These are phyloP conservation scores for Boletus reticuloceps DNA, from an alignment of 768 basidiomycete species.

Conservation along the genomic window DNA sequence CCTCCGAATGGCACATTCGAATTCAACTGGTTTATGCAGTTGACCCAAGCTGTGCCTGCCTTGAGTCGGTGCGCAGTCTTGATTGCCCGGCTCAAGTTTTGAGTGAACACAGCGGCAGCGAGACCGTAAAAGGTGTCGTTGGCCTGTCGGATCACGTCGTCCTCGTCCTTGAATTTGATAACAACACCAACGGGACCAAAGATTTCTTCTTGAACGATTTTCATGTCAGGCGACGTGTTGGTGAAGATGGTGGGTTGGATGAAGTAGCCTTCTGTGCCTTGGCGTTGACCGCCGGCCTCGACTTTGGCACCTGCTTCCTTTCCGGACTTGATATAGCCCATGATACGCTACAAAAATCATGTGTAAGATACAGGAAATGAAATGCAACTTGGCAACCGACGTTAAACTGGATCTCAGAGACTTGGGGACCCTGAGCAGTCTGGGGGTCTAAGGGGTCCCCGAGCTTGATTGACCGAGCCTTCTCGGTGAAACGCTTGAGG, in stretches of 20 bases:
- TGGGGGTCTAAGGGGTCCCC: slow-evolving; percentile 67
- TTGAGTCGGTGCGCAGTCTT: slow-evolving; percentile 69
- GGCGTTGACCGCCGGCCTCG: slow-evolving; percentile 58
- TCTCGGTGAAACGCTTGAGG: slow-evolving; percentile 53
- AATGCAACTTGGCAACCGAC: slow-evolving; percentile 37
- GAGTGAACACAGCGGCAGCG: slow-evolving; percentile 83
- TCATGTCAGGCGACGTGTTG: slow-evolving; percentile 64
- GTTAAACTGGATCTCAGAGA: slow-evolving; percentile 71
- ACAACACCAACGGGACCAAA: slow-evolving; percentile 80
- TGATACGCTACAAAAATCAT: slow-evolving; percentile 54
- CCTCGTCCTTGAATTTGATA: slow-evolving; percentile 69
- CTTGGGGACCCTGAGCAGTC: slow-evolving; percentile 75
- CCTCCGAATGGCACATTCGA: slow-evolving; percentile 75
- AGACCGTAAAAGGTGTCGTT: slow-evolving; percentile 90
- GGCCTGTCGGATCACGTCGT: slow-evolving; percentile 66
- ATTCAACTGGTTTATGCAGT: slow-evolving; percentile 30
- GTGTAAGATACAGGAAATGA: neutral
- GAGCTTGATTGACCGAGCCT: slow-evolving; percentile 54
- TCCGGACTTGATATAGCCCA: slow-evolving; percentile 76
- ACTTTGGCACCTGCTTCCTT: slow-evolving; percentile 68
- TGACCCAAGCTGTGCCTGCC: slow-evolving; percentile 79
- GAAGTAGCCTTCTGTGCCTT: slow-evolving; percentile 64
- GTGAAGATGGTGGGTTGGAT: slow-evolving; percentile 76
- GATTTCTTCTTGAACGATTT: slow-evolving; percentile 73
- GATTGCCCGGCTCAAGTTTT: slow-evolving; percentile 73